Conservation (phyloP, 2,329 filamentous ascomycete genomes). For the Neonectria sp. region DNA sequence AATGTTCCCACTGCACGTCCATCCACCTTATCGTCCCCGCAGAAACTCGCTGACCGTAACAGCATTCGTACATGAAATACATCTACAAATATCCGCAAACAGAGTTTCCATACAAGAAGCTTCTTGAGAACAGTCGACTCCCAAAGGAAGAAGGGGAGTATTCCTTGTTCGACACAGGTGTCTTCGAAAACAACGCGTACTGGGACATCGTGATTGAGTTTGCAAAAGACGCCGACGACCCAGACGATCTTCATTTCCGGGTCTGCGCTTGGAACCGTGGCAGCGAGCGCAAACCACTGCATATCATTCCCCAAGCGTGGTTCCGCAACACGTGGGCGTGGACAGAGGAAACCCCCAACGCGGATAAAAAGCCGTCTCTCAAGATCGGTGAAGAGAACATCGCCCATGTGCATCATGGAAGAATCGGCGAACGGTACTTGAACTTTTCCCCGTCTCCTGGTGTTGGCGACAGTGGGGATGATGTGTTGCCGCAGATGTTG, state of each 20-base stretch:
- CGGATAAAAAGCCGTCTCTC: slow-evolving; percentile 86
- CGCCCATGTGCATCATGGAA: slow-evolving; percentile 83
- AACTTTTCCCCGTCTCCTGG: slow-evolving; percentile 92
- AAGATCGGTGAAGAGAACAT: slow-evolving; percentile 75
- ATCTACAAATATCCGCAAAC: slow-evolving; percentile 97
- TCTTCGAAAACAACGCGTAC: slow-evolving; percentile 91
- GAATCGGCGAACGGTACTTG: slow-evolving; percentile 86
- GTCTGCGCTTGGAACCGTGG: slow-evolving; percentile 97
- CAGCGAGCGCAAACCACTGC: slow-evolving; percentile 88
- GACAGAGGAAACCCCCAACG: slow-evolving; percentile 77
- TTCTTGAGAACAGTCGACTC: slow-evolving; percentile 86
- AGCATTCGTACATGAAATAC: slow-evolving; percentile 99
- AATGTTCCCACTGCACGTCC: slow-evolving; percentile 79
- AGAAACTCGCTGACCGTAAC: slow-evolving; percentile 25
- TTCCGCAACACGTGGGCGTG: slow-evolving; percentile 98
- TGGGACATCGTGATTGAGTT: slow-evolving; percentile 99
- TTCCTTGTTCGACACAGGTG: slow-evolving; percentile 89
- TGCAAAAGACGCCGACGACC: slow-evolving; percentile 90
- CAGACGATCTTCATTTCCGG: slow-evolving; percentile 92
- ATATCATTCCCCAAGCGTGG: slow-evolving; percentile 96
- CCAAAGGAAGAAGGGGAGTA: slow-evolving; percentile 87
- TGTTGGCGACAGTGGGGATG: slow-evolving; percentile 81
- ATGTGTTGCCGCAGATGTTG: slow-evolving; percentile 86
- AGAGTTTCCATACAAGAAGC: slow-evolving; percentile 91
- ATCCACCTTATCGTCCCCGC: background rate